Conservation (phyloP, 495 filamentous ascomycete genomes). For the Cercophora samala region DNA sequence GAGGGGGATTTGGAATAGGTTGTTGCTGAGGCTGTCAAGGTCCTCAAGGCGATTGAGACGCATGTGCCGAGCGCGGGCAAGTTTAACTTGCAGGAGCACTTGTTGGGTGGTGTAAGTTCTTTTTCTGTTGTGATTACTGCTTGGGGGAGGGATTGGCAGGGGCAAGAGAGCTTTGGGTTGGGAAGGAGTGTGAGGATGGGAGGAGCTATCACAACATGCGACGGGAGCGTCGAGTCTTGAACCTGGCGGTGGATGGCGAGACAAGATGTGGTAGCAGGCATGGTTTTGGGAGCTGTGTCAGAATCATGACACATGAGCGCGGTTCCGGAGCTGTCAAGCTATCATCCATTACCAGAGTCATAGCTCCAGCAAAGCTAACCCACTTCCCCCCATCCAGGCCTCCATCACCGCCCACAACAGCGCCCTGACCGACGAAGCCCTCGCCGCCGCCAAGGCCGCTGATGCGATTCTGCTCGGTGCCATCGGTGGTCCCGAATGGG, state of each 20-base stretch:
- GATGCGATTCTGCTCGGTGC: slow-evolving; percentile 93
- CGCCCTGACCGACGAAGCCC: slow-evolving; percentile 80
- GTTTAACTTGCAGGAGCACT: slow-evolving; percentile 90
- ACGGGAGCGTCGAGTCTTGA: neutral
- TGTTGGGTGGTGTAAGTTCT: slow-evolving; percentile 82
- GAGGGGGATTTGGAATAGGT: slow-evolving; percentile 33
- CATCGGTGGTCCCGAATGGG: slow-evolving; percentile 97
- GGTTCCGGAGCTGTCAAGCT: too few relatives aligned
- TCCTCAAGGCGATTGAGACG: slow-evolving; percentile 73
- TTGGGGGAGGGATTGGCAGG: neutral
- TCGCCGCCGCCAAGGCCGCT: slow-evolving; percentile 80
- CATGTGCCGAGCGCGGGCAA: slow-evolving; percentile 59
- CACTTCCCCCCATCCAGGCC: slow-evolving; percentile 52
- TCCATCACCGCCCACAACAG: slow-evolving; percentile 81
- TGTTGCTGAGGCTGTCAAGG: slow-evolving; percentile 77
- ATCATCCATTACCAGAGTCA: too few relatives aligned
- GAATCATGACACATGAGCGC: too few relatives aligned
- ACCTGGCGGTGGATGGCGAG: too few relatives aligned
- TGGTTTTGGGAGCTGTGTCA: too few relatives aligned
- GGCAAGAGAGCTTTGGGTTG: slow-evolving; percentile 7
- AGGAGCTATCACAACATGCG: too few relatives aligned
- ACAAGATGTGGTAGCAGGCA: too few relatives aligned
- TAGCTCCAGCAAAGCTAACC: too few relatives aligned
- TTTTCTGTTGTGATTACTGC: neutral
- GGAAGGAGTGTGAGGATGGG: too few relatives aligned